Conservation (phyloP, 257 asterid genomes). For the Fraxinus quadrangulata region DNA sequence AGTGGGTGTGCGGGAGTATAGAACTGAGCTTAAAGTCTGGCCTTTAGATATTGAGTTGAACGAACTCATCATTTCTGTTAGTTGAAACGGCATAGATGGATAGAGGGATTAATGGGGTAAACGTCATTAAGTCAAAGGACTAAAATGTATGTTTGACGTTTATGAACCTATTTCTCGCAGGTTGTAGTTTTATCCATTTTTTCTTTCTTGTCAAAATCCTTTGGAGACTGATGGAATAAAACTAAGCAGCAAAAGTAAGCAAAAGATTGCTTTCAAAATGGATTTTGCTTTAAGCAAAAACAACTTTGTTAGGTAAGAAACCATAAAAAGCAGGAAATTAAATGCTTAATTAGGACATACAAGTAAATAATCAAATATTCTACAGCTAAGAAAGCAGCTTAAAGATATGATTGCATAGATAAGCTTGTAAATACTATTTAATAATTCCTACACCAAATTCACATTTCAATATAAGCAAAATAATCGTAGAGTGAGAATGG, state of each 20-base stretch:
- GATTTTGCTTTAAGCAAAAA: slow-evolving; percentile 68
- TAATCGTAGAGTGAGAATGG: too few relatives aligned
- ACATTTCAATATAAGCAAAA: too few relatives aligned
- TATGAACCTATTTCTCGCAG: too few relatives aligned
- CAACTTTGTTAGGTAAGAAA: slow-evolving; percentile 46
- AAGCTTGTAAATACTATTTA: slow-evolving; percentile 22
- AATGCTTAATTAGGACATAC: slow-evolving; percentile 4
- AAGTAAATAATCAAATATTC: slow-evolving; percentile 9
- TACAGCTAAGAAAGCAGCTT: slow-evolving; percentile 43
- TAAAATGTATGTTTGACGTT: too few relatives aligned
- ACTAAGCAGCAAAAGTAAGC: slow-evolving; percentile 21
- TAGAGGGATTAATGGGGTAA: not conserved
- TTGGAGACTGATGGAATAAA: not conserved
- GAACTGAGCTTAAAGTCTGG: too few relatives aligned
- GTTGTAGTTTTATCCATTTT: not conserved
- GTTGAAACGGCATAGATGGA: not conserved
- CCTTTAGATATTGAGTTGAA: not conserved
- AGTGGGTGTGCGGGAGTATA: too few relatives aligned
- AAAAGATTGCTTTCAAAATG: slow-evolving; percentile 39
- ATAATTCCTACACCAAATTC: not conserved
- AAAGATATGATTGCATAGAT: slow-evolving; percentile 34
- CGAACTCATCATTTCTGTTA: too few relatives aligned
- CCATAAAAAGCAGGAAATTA: slow-evolving; percentile 8
- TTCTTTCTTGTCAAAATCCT: slow-evolving; percentile 31
- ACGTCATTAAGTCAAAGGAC: too few relatives aligned